Evolutionary conservation across 2,329 filamentous ascomycete species (phyloP), one percentile per base, ranked within the genome.

Genomic region (Colletotrichum sp.): DNA sequence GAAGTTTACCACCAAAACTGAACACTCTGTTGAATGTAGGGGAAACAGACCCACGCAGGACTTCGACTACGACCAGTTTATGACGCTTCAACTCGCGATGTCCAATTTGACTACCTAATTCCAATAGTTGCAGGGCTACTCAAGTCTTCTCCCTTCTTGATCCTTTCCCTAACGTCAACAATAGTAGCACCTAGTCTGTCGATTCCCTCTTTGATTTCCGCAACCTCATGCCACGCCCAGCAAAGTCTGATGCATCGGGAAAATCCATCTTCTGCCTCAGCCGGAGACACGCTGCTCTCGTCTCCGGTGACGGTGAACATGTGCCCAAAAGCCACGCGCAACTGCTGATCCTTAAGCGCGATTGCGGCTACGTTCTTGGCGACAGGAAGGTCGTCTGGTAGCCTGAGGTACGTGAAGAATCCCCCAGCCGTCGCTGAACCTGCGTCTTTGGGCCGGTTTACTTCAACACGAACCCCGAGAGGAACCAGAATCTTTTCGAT

Each of bases 191-290:
- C 92, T 70, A 96, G 84, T 78, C 94, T 90, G 80, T 87, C 83
- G 7, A 96, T 88, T 0, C 94, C 95, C 79, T 96, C 93, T 0
- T 86, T 88, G 18, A 97, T 83, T 68, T 90, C 87, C 18, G 88
- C 87, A 79, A 93, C 91, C 3, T 92, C 88, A 82, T 94, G 93
- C 91, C 94, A 96, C 8, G 92, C 88, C 83, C 94, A 96, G 76
- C 92, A 95, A 21, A 96, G 82, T 56, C 94, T 88, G 34, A 96
- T 84, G 60, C 89, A 89, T 61, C 87, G 83, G 26, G 89, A 85
- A 80, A 96, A 94, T 34, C 84, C 76, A 18, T 66, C 21, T 8
- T n/a, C 7, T 15, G 28, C 58, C 18, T 71, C 75, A 5, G 76
- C 73, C 28, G 78, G 73, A 34, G 85, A 28, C 87, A 85, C 16